Evolutionary conservation across 2,329 filamentous ascomycete genomes (phyloP).

Genomic region (Talaromyces albobiverticillius): DNA sequence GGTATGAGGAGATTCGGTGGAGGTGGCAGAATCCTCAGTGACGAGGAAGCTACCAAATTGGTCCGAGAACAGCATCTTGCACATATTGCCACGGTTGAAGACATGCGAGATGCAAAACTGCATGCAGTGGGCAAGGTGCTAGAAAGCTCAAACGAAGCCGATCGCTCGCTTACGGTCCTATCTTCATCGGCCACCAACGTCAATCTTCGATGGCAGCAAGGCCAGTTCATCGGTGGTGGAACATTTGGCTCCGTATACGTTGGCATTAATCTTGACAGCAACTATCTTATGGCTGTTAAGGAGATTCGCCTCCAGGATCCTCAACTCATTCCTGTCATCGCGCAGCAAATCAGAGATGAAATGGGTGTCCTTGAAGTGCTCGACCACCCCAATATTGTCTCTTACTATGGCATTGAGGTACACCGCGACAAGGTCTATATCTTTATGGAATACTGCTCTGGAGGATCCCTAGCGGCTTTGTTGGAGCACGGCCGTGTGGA

Average conservation of each 20-base stretch:
- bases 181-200: constrained; percentile 94
- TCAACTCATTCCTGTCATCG: constrained; percentile 90
- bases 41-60: constrained; percentile 76
- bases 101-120: constrained; percentile 74
- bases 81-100: constrained; percentile 73
- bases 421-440: constrained; percentile 99
- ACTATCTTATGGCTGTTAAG: constrained; percentile 96
- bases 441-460: constrained; percentile 99
- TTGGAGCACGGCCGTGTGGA: constrained; percentile 96
- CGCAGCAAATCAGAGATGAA: constrained; percentile 90
- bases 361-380: constrained; percentile 95
- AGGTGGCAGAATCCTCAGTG: constrained; percentile 69
- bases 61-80: constrained; percentile 73
- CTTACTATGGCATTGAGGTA: constrained; percentile 96
- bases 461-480: constrained; percentile 83
- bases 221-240: constrained; percentile 94
- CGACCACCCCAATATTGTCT: constrained; percentile 96
- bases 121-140: constrained; percentile 86
- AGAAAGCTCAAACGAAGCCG: constrained; percentile 92
- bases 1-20: constrained; percentile 71
- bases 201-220: constrained; percentile 95
- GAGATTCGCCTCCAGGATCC: constrained; percentile 97
- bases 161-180: constrained; percentile 88
- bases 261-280: constrained; percentile 94
- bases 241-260: constrained; percentile 98